phyloP scores from a whole-genome alignment of 192 early-diverging fungal genomes.

The Dissophora ornata region DNA sequence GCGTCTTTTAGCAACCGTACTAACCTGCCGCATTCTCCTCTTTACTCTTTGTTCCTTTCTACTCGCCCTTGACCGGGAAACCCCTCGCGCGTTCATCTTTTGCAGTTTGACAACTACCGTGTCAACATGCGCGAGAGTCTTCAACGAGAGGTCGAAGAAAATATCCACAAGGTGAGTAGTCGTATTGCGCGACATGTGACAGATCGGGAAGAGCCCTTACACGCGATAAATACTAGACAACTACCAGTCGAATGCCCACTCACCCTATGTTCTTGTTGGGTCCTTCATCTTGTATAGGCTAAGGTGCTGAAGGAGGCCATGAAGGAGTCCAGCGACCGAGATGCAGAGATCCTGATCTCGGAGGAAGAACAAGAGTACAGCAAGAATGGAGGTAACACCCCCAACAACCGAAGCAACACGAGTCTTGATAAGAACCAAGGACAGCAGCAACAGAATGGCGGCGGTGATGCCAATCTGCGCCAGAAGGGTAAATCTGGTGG shows the following conservation, averaged over 20 bases:
- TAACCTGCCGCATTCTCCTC: no score
- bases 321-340: constrained; percentile 50
- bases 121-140: constrained; percentile 54
- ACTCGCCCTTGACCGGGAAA: no score
- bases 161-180: constrained; percentile 36
- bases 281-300: no score
- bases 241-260: no score
- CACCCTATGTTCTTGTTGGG: no score
- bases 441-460: constrained; percentile 7
- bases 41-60: not conserved
- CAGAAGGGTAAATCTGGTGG: not conserved
- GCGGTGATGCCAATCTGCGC: not conserved
- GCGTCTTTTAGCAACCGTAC: no score
- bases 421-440: constrained; percentile 21
- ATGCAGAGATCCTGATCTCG: constrained; percentile 37
- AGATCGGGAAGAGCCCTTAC: no score
- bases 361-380: constrained; percentile 31
- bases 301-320: constrained; percentile 52
- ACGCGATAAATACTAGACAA: no score
- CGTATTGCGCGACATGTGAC: not conserved
- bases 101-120: constrained; percentile 49
- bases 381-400: constrained; percentile 3
- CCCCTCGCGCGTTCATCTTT: not conserved
- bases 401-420: constrained; percentile 28
- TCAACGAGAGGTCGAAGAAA: constrained; percentile 50